Base-by-base conservation (phyloP, 164 flowering plant genomes). In the Pachysandra terminalis region DNA sequence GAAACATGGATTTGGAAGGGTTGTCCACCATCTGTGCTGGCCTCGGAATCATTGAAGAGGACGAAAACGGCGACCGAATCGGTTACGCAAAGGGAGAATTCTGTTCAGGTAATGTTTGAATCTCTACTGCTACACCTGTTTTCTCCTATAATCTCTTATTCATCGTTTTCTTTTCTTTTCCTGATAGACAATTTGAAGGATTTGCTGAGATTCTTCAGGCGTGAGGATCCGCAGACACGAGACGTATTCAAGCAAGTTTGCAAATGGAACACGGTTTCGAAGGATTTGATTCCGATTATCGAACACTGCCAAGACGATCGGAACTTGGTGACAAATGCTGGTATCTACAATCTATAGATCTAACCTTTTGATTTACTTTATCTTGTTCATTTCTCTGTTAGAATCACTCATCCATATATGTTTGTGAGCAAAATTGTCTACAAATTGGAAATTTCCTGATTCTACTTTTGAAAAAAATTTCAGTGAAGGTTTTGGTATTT, bases 401-500 rank as follows among this genome's bases (percentile, higher is more conserved):
- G 7, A 7, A 32, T 32, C 37, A 3, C 37, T 32, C 37, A 3
- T 7, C 37, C 37, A 7, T 32, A 7, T 3, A 3, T 59, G 23
- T 17, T 69, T 37, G 16, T 53, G 8, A 19, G 45, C 3, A 41
- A 15, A 53, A 28, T 19, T 40, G 25, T 1, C 45, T 15, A 52
- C 1, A 24, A 24, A 45, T 8, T 3, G 7, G 37, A 3, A 15
- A 49, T 55, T 55, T 13, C 3, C 16, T 58, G 48, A 41, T 70
- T 51, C 52, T n/a, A 8, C 69, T 66, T 54, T 13, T 4, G 1
- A 27, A n/a, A n/a, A n/a, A n/a, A n/a, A 19, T 48, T 80, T 74
- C 90, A 95, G 98, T 95, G 72, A 95, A 92, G 78, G 83, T 95
- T 65, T 73, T 95, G 85, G 97, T 92, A 68, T 95, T 92, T 75